Evolutionary conservation across 305 asterid genomes (phyloP), one percentile per base, ranked within the genome.

Genomic region (Caryopteris hybrid): DNA sequence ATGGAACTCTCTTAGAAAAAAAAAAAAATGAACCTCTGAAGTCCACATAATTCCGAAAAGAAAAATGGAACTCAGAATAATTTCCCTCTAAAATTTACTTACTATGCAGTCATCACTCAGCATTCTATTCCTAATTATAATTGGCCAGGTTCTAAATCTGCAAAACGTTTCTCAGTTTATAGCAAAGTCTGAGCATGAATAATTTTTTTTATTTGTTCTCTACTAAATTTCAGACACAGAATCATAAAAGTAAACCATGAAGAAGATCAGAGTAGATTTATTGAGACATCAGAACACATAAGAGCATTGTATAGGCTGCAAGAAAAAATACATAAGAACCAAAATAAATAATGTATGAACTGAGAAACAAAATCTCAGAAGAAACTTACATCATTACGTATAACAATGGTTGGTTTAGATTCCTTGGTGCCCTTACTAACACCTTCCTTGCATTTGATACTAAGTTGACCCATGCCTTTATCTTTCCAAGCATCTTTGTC

Each of bases 361-460:
- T 13, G 17, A 41, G 43, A 17, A 45, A 55, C 71, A 61, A 45
- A 25, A 59, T 34, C 54, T 42, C 43, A 60, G 48, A 61, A 74
- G 80, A 54, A 56, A 83, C 99, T 18, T 80, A 94, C 99, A 74
- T 94, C 99, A 75, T 94, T 94, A 63, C 96, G 96, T 42, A 94
- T 81, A 68, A 94, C 55, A 75, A 94, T 81, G 71, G 90, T 82
- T 31, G 99, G 97, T 74, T 87, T 94, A 48, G 99, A 91, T 77
- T 94, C 97, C 65, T 77, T 87, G 76, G 90, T 80, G 66, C 96
- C 96, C 89, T 91, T 91, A 74, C 75, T 73, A 25, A 79, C 31
- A 45, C 96, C 99, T 81, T 94, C 96, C 70, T 81, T 87, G 86
- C 99, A 94, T 83, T 83, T 94, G 77, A 94, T 87, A 68, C 75